Percentiles rank a stretch among this genome's conserved stretches.
These are phyloP conservation scores for Begonia peltatifolia DNA, from an alignment of 306 rosid genomes.

Conservation along the genomic window DNA sequence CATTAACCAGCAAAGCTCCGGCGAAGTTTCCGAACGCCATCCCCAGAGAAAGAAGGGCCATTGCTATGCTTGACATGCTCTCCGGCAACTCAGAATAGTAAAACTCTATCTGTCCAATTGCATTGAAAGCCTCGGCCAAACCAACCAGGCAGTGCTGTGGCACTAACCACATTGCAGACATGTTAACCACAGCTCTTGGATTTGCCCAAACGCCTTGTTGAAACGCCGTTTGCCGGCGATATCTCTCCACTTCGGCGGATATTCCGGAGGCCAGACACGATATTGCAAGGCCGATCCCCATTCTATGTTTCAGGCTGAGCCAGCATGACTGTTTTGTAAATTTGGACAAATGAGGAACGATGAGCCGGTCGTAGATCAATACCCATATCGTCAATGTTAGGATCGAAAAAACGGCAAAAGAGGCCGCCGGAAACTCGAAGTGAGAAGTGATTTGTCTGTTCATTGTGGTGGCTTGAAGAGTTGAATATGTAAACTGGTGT, in stretches of 20 bases:
- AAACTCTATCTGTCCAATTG: slow-evolving; percentile 60
- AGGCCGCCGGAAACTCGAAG: slow-evolving; percentile 38
- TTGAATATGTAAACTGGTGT: slow-evolving; percentile 26
- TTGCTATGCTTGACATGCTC: slow-evolving; percentile 57
- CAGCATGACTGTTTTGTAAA: slow-evolving; percentile 19
- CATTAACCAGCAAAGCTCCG: slow-evolving; percentile 27
- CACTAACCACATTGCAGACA: slow-evolving; percentile 67
- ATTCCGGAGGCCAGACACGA: slow-evolving; percentile 28
- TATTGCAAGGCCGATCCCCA: slow-evolving; percentile 42
- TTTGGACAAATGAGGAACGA: slow-evolving; percentile 34
- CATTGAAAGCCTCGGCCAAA: slow-evolving; percentile 53
- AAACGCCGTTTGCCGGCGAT: slow-evolving; percentile 35
- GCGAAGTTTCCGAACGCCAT: slow-evolving; percentile 39
- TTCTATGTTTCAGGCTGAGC: slow-evolving; percentile 26
- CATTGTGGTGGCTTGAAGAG: slow-evolving; percentile 56
- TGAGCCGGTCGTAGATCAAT: slow-evolving; percentile 28
- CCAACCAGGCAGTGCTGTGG: slow-evolving; percentile 55
- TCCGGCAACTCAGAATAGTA: slow-evolving; percentile 64
- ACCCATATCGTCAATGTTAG: slow-evolving; percentile 48
- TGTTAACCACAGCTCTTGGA: slow-evolving; percentile 19
- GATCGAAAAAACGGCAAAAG: slow-evolving; percentile 28
- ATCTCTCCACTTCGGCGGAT: slow-evolving; percentile 40
- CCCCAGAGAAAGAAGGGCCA: slow-evolving; percentile 36
- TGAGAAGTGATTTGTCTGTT: slow-evolving; percentile 22
- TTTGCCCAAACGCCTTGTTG: slow-evolving; percentile 22